Evolutionary conservation across 495 filamentous ascomycete genomes (phyloP), one percentile per base, ranked within the genome.

Genomic region (Trichoderma erinaceum): DNA sequence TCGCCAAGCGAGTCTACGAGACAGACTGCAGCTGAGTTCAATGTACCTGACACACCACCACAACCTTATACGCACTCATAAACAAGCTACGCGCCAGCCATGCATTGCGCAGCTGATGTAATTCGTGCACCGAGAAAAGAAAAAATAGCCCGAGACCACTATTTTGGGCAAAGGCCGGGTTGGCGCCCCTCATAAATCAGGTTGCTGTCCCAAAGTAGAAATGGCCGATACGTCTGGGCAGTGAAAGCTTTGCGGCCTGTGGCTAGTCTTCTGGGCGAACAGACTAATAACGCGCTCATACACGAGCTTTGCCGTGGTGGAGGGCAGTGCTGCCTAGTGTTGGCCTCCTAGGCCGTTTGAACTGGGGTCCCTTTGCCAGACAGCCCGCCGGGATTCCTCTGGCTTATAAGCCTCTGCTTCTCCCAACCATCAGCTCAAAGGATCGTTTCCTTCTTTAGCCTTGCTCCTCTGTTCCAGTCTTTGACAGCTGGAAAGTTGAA

Each of bases 401-500:
- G 35, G 27, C 65, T 35, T 66, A 41, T 63, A 38, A 21, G 10
- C 44, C 18, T 25, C 65, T 71, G 68, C 69, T 35, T 71, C 21
- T 65, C 67, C 25, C 48, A 23, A 52, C 48, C 23, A 61, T 61
- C 23, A 61, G 27, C 56, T 5, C 8, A 21, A 25, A 3, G 16
- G 4, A 38, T 56, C 25, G 43, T 18, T 21, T 52, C 18, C 21
- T 61, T 61, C 56, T 61, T 61, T 32, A 61, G 56, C 56, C 25
- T 61, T 23, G 27, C 52, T 29, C 27, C 6, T 29, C 21, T 61
- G 8, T 61, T 21, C 21, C n/a, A 7, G 50, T 25, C 8, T 61
- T 61, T 32, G 0, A 25, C 56, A 16, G n/a, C 25, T 32, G 23
- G 56, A 13, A 32, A 52, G 21, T 4, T 11, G 29, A 61, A 11